Conservation (phyloP, 2,329 filamentous ascomycete species). For the Botrytis deweyae region DNA sequence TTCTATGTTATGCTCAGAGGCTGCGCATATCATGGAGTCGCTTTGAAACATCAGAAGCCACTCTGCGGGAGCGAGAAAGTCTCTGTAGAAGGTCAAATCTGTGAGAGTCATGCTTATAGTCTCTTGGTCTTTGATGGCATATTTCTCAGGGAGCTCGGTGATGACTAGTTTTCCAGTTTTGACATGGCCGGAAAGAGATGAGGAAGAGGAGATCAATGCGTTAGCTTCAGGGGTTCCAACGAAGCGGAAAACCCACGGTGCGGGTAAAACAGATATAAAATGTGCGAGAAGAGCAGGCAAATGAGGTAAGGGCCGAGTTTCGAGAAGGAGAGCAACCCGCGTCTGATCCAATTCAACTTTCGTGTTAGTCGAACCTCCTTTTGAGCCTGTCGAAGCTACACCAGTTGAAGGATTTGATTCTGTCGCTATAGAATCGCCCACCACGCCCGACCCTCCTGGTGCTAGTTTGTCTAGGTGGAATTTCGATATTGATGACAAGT, state of each 20-base stretch:
- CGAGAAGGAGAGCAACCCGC: slow-evolving; percentile 57
- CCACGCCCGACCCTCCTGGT: background rate
- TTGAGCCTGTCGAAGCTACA: background rate
- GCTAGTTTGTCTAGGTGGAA: slow-evolving; percentile 7
- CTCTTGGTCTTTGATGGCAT: slow-evolving; percentile 49
- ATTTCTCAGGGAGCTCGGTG: slow-evolving; percentile 49
- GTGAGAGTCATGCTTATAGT: slow-evolving; percentile 51
- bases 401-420: background rate
- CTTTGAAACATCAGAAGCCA: slow-evolving; percentile 55
- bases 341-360: slow-evolving; percentile 43
- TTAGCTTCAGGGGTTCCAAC: slow-evolving; percentile 51
- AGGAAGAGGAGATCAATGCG: slow-evolving; percentile 43
- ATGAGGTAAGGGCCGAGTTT: slow-evolving; percentile 50
- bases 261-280: slow-evolving; percentile 54
- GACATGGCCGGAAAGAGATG: slow-evolving; percentile 44
- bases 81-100: slow-evolving; percentile 51
- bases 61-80: slow-evolving; percentile 51
- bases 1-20: slow-evolving; percentile 50
- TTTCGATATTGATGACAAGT: slow-evolving; percentile 10
- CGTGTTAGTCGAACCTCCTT: background rate
- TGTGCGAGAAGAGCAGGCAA: slow-evolving; percentile 55
- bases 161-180: slow-evolving; percentile 14
- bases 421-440: background rate
- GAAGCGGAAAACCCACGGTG: slow-evolving; percentile 57
- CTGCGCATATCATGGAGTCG: slow-evolving; percentile 56